Evolutionary conservation across 164 flowering plant species (phyloP), one percentile per base, ranked within the genome.

Genomic region (Annona squamosa): DNA sequence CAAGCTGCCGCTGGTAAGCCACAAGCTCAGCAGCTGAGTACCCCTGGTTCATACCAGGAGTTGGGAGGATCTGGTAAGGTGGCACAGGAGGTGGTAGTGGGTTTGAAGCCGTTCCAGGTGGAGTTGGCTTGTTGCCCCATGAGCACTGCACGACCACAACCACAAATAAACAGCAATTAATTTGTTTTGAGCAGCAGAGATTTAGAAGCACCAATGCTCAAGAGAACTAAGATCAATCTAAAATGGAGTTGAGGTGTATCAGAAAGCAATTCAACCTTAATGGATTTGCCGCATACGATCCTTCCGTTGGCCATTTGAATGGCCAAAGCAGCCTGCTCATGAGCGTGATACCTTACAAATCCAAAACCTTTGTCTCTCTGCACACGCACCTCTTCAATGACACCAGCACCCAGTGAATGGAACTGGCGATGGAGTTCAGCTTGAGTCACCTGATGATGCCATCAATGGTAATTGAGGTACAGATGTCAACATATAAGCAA

Each of bases 121-220:
- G 97, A 42, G 99, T 96, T 2, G 98, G 98, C 85, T 96, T 96
- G 97, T 85, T 96, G 19, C 99, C 99, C 99, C 99, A 96, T 6
- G 92, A 93, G 73, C 99, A 96, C 99, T 96, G 76, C 79, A 79
- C 41, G 12, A 71, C 76, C 63, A 59, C 68, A 65, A 41, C 62
- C 48, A 43, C 19, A 48, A 19, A 26, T 26, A 26, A 26, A 26
- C 37, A 26, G 37, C 7, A 4, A 3, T 65, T 65, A 42, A 66
- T 42, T 42, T 44, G n/a, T 17, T 66, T 64, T 43, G 10, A 19
- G 16, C 37, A 59, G 7, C 16, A 6, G 12, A 56, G 61, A 56
- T 56, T 56, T 56, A 56, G 61, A 0, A 6, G 37, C 37, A 26
- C 59, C 59, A 10, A 52, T 5, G 46, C 43, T 37, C 16, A 9